phyloP scores from a whole-genome alignment of 1,284 basidiomycete genomes.

The Crepidotus sp. region DNA sequence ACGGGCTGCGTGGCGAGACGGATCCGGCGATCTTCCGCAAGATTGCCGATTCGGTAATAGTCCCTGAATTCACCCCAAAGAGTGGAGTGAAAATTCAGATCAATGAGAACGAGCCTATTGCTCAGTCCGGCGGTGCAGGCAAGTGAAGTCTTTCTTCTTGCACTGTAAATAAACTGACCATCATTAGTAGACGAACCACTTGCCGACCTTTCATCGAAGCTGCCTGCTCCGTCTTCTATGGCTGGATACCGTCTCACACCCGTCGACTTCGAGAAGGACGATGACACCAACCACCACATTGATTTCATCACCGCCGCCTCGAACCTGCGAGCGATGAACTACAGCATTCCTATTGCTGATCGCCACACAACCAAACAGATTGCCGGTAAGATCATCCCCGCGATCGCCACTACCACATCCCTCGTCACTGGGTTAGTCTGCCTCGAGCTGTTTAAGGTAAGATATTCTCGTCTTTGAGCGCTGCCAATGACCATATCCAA shows the following conservation, averaged over 20 bases:
- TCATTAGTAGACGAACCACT: slow-evolving; percentile 42
- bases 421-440: slow-evolving; percentile 94
- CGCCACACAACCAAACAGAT: slow-evolving; percentile 97
- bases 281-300: slow-evolving; percentile 97
- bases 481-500: background rate
- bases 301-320: slow-evolving; percentile 99
- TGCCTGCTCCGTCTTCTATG: slow-evolving; percentile 84
- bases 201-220: slow-evolving; percentile 48
- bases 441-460: slow-evolving; percentile 92
- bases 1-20: slow-evolving; percentile 87
- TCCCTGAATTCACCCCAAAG: slow-evolving; percentile 92
- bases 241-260: slow-evolving; percentile 92
- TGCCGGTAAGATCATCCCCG: slow-evolving; percentile 99
- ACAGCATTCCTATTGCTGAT: slow-evolving; percentile 84
- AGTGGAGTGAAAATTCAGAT: slow-evolving; percentile 93
- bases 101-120: slow-evolving; percentile 85
- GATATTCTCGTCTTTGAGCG: background rate
- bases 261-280: slow-evolving; percentile 99
- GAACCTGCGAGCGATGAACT: slow-evolving; percentile 95
- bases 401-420: slow-evolving; percentile 97
- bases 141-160: slow-evolving; percentile 14
- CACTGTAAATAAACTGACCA: slow-evolving; percentile 10
- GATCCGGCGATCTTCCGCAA: slow-evolving; percentile 79
- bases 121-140: slow-evolving; percentile 40
- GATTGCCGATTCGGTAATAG: slow-evolving; percentile 75